Evolutionary conservation across 2,329 filamentous ascomycete species (phyloP).

Genomic region (Zelopaecilomyces penicillatus): DNA sequence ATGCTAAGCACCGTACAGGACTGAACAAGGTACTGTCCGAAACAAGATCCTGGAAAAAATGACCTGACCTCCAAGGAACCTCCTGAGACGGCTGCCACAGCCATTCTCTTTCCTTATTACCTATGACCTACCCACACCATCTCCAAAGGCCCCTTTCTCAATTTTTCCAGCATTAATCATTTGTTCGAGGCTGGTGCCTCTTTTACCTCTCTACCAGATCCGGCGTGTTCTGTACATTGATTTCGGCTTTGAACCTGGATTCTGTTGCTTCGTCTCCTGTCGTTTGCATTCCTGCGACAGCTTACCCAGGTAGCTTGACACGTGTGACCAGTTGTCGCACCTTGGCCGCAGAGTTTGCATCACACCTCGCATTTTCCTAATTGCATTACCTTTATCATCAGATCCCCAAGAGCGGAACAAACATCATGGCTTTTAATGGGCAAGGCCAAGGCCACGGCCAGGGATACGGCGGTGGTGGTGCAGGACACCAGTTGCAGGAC

Average conservation of each 20-base stretch:
- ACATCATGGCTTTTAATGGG: conserved; percentile 53
- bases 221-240: conserved; percentile 7
- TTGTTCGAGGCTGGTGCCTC: conserved; percentile 25
- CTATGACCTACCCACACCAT: conserved; percentile 12
- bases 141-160: conserved; percentile 14
- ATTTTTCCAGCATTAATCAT: conserved; percentile 19
- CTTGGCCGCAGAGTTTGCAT: conserved; percentile 3
- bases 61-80: conserved; percentile 3
- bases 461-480: conserved; percentile 41
- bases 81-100: conserved; percentile 10
- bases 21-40: conserved; percentile 6
- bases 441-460: conserved; percentile 47
- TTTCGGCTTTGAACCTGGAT: conserved; percentile 2
- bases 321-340: conserved; percentile 7
- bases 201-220: conserved; percentile 17
- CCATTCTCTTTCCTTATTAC: conserved; percentile 17
- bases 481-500: conserved; percentile 57
- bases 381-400: not conserved
- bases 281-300: conserved; percentile 3
- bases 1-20: not conserved
- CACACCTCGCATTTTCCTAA: not conserved
- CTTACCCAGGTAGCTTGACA: conserved; percentile 5
- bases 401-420: conserved; percentile 1
- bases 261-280: not conserved
- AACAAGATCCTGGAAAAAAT: conserved; percentile 9